Evolutionary conservation across 2,329 filamentous ascomycete species (phyloP), one percentile per base, ranked within the genome.

Genomic region (Scedosporium apiospermum): DNA sequence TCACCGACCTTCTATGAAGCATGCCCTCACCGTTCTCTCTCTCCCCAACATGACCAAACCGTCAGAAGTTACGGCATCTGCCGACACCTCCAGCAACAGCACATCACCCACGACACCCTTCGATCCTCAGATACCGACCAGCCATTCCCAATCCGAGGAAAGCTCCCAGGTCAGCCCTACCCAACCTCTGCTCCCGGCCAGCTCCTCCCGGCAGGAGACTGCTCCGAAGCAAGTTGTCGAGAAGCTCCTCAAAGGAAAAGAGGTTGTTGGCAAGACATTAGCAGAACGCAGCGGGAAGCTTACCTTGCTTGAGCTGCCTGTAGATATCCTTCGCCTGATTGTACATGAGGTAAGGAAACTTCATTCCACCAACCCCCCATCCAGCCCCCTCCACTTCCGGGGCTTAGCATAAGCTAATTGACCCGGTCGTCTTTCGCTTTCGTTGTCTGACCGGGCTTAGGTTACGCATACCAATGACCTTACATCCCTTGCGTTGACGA

Each of bases 401-500:
- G 10, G 34, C 34, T 38, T 38, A 38, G 18, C 26, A 10, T 30
- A 21, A 18, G 58, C 62, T 68, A 49, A 66, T 62, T 42, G 34
- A 38, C 26, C 26, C 12, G 44, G 4, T 42, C 16, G 4, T 18
- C 44, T 7, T 21, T 18, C 34, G 23, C 26, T 30, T 14, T 58
- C 23, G 23, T 23, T 23, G 23, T 23, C 63, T 60, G 26, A 63
- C 41, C 57, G 34, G 46, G 6, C 62, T 61, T 69, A 91, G 89
- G 82, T 93, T 62, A 90, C 87, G 3, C 87, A 92, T 70, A 91
- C 89, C 4, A 93, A 92, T 72, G 90, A 95, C 72, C 79, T 95
- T 65, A 91, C 88, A 0, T 86, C 89, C 14, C 81, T 95, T 49
- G 89, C 90, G 14, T 79, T 91, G 64, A 89, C 89, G 53, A 90